A percentile compares a stretch with the other conserved stretches of the same genome.
These are phyloP conservation scores for Psilocybe sp. DNA, from an alignment of 768 basidiomycete genomes.

Conservation along the genomic window DNA sequence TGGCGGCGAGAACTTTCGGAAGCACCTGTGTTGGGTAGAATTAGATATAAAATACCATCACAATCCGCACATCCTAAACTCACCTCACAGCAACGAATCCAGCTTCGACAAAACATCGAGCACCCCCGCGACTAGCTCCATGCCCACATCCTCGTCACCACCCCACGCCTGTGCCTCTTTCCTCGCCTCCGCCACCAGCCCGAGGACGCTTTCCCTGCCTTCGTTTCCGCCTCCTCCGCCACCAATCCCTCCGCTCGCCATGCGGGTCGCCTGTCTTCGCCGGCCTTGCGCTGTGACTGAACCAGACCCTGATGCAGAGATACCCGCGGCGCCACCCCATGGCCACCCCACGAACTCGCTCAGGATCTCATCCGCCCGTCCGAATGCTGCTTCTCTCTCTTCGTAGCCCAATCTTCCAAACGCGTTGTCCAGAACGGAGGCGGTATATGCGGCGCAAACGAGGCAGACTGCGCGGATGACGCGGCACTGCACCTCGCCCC, in stretches of 20 bases:
- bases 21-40: too few species aligned
- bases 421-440: constrained; percentile 93
- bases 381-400: constrained; percentile 90
- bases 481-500: constrained; percentile 60
- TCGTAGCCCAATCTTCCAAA: constrained; percentile 88
- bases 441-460: constrained; percentile 90
- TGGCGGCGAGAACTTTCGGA: too few species aligned
- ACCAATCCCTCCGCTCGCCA: constrained; percentile 41
- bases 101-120: constrained; percentile 91
- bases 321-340: constrained; percentile 46
- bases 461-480: constrained; percentile 79
- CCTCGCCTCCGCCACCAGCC: constrained; percentile 69
- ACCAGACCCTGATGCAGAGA: constrained; percentile 29
- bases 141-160: constrained; percentile 76
- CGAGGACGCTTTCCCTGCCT: constrained; percentile 68
- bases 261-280: constrained; percentile 39
- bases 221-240: constrained; percentile 41
- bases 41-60: too few species aligned
- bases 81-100: constrained; percentile 69
- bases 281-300: constrained; percentile 26
- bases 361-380: constrained; percentile 90
- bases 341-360: constrained; percentile 93
- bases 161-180: constrained; percentile 52
- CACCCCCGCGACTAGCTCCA: constrained; percentile 91
- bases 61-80: too few species aligned